These are phyloP conservation scores for Mariannaea elegans DNA, from an alignment of 2,329 filamentous ascomycete species.

Conservation along the genomic window DNA sequence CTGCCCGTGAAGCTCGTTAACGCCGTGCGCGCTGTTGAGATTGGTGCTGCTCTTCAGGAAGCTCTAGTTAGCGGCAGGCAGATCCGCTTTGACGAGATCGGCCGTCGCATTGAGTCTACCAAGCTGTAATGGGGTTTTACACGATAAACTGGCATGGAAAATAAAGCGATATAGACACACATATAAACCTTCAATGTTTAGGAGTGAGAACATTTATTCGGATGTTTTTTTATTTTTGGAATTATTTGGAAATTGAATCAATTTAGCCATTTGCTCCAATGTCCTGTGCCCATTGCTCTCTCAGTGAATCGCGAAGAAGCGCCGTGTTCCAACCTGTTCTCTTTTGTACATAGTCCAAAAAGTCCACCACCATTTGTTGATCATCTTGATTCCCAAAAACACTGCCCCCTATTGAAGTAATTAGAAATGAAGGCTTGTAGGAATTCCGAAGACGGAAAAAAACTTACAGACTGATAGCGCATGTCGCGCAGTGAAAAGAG, in stretches of 20 bases:
- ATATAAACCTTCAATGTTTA: background rate
- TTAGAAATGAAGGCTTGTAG: background rate
- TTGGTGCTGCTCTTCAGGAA: constrained; percentile 21
- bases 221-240: background rate
- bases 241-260: background rate
- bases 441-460: background rate
- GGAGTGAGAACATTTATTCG: background rate
- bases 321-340: constrained; percentile 27
- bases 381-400: constrained; percentile 27
- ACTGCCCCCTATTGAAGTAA: constrained; percentile 15
- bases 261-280: background rate
- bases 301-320: constrained; percentile 17
- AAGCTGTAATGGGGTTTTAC: constrained; percentile 12
- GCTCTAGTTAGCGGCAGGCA: constrained; percentile 15
- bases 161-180: background rate
- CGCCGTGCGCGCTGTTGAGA: constrained; percentile 21
- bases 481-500: constrained; percentile 23
- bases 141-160: background rate
- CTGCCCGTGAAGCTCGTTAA: constrained; percentile 41
- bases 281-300: constrained; percentile 26
- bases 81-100: constrained; percentile 22
- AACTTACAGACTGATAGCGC: constrained; percentile 23
- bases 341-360: constrained; percentile 24
- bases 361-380: constrained; percentile 24
- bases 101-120: constrained; percentile 17